Conservation (phyloP, 1,284 basidiomycete species). For the Trichosporon coremiiforme region DNA sequence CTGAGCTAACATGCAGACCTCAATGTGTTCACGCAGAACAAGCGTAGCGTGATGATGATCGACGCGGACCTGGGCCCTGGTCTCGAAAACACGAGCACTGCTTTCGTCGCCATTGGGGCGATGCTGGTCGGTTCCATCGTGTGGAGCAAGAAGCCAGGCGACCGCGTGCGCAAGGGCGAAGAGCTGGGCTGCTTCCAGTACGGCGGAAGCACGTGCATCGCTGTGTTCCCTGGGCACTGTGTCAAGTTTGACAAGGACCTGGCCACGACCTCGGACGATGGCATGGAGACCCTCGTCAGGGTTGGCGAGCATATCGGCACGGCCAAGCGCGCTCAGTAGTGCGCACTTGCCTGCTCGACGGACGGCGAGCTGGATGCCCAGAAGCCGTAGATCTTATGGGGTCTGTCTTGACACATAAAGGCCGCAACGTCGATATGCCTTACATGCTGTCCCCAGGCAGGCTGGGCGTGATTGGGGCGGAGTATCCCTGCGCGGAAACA, state of each 20-base stretch:
- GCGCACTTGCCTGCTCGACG: slow-evolving; percentile 1
- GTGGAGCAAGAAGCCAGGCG: slow-evolving; percentile 55
- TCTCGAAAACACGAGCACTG: slow-evolving; percentile 42
- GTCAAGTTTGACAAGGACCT: slow-evolving; percentile 71
- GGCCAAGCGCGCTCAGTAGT: slow-evolving; percentile 22
- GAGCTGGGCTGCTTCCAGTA: slow-evolving; percentile 61
- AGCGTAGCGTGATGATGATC: slow-evolving; percentile 39
- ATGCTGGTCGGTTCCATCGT: slow-evolving; percentile 62
- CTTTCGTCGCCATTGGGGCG: slow-evolving; percentile 56
- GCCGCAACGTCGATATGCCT: not conserved
- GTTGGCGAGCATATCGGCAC: slow-evolving; percentile 60
- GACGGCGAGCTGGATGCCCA: not conserved
- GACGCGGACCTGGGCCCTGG: slow-evolving; percentile 54
- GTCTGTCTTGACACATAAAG: not conserved
- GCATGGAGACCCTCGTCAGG: slow-evolving; percentile 72
- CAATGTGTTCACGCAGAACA: too few species aligned
- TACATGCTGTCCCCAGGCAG: not conserved
- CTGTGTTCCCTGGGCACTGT: slow-evolving; percentile 60
- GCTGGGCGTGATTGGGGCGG: not conserved
- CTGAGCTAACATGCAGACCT: too few species aligned
- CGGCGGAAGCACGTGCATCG: slow-evolving; percentile 62
- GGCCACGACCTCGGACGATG: slow-evolving; percentile 62
- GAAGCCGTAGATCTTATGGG: not conserved
- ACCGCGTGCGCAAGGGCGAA: slow-evolving; percentile 57
- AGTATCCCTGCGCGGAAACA: not conserved